Conservation (phyloP, 768 basidiomycete species). For the Suillus discolor region DNA sequence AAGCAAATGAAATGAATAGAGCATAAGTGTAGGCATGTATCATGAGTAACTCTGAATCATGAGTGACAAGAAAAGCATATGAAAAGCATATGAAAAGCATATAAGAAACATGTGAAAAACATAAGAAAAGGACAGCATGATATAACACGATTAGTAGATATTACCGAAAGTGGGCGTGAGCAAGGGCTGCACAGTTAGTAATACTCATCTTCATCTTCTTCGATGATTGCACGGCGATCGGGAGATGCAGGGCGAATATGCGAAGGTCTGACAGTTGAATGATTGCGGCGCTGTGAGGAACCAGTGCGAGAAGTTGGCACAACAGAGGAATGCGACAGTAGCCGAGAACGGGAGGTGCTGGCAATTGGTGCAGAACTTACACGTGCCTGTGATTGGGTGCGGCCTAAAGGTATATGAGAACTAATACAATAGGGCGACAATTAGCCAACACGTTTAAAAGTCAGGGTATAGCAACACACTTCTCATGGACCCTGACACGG, state of each 20-base stretch:
- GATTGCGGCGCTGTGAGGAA: not conserved
- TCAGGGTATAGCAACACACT: not conserved
- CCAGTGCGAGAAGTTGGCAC: not conserved
- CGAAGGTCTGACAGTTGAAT: not conserved
- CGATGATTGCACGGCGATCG: not conserved
- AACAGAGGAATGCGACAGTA: not conserved
- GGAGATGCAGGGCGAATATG: not conserved
- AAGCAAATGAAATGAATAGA: not conserved
- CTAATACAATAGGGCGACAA: not conserved
- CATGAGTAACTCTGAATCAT: not conserved
- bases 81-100: not conserved
- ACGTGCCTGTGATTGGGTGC: not conserved
- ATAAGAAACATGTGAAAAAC: not conserved
- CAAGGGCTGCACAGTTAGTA: not conserved
- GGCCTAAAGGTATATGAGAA: not conserved
- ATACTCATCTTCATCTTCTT: not conserved
- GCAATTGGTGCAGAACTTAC: constrained; percentile 1
- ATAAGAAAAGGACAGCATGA: not conserved
- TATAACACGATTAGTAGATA: not conserved
- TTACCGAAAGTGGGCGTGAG: not conserved
- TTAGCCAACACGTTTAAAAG: not conserved
- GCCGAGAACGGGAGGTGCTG: not conserved
- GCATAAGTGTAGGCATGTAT: not conserved
- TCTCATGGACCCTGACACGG: not conserved
- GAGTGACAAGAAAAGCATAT: not conserved